Evolutionary conservation across 1,284 basidiomycete genomes (phyloP).

Genomic region (Cryptococcus sp.): DNA sequence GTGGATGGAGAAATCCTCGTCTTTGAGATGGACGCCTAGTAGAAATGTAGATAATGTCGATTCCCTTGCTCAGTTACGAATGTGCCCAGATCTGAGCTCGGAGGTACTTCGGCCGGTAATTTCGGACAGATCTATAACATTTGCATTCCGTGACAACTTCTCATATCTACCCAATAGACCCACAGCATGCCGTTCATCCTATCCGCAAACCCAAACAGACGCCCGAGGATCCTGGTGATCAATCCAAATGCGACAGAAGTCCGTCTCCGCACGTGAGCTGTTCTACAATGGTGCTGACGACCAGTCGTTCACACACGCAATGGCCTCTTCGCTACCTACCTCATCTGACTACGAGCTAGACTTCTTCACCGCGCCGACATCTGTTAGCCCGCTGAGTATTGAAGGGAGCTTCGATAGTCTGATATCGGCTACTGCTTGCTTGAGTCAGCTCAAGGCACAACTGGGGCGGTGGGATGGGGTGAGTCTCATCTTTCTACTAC

Average conservation of each 20-base stretch:
- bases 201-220: neutral
- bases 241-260: neutral
- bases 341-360: constrained; percentile 11
- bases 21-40: constrained; percentile 59
- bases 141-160: no score
- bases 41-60: neutral
- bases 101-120: no score
- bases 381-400: constrained; percentile 46
- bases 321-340: neutral
- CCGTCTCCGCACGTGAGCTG: neutral
- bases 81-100: neutral
- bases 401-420: constrained; percentile 49
- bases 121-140: no score
- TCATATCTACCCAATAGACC: no score
- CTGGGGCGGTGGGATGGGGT: constrained; percentile 24
- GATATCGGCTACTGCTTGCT: constrained; percentile 46
- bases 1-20: constrained; percentile 63
- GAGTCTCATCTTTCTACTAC: constrained; percentile 10
- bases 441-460: constrained; percentile 18
- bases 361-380: constrained; percentile 48
- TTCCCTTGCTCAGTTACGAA: neutral
- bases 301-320: constrained; percentile 48
- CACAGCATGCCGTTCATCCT: neutral
- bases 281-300: no score
- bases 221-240: neutral